A percentile compares a stretch with the other conserved stretches of the same genome.
Conservation (phyloP, 306 rosid species). For the Abrus pulchellus region DNA sequence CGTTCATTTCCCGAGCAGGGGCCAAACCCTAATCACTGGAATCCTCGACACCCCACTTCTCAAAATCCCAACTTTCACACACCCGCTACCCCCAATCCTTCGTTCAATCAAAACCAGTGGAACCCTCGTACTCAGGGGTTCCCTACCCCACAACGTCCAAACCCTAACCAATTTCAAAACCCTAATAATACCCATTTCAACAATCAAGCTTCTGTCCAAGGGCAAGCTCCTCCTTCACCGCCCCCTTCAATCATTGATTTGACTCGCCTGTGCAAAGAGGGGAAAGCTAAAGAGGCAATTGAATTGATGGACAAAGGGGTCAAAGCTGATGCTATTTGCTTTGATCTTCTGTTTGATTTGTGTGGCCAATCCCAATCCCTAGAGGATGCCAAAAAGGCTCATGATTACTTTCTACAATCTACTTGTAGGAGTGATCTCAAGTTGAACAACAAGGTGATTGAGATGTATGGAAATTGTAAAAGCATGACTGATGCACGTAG, state of each 20-base stretch:
- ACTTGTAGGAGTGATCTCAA: conserved; percentile 66
- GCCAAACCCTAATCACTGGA: conserved; percentile 33
- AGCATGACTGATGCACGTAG: conserved; percentile 86
- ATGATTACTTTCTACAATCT: conserved; percentile 84
- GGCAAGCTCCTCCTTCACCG: conserved; percentile 36
- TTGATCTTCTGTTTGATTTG: conserved; percentile 61
- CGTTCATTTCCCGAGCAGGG: conserved; percentile 31
- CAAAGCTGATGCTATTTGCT: conserved; percentile 78
- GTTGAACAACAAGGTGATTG: conserved; percentile 74
- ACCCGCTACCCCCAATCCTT: conserved; percentile 30
- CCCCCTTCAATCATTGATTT: conserved; percentile 64
- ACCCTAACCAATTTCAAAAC: conserved; percentile 43
- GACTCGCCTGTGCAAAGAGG: conserved; percentile 65
- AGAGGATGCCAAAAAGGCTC: conserved; percentile 81
- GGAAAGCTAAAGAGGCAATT: conserved; percentile 77
- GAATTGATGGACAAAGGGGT: conserved; percentile 80
- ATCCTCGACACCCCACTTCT: conserved; percentile 41
- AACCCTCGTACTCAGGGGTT: conserved; percentile 34
- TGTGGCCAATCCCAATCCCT: conserved; percentile 68
- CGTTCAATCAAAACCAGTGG: conserved; percentile 29
- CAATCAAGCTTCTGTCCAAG: conserved; percentile 50
- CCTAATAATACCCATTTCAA: conserved; percentile 48
- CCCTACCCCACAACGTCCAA: conserved; percentile 45
- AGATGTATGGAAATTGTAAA: conserved; percentile 79
- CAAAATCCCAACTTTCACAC: conserved; percentile 52